phyloP scores from a whole-genome alignment of 495 filamentous ascomycete genomes.

The Annulohypoxylon nitens region DNA sequence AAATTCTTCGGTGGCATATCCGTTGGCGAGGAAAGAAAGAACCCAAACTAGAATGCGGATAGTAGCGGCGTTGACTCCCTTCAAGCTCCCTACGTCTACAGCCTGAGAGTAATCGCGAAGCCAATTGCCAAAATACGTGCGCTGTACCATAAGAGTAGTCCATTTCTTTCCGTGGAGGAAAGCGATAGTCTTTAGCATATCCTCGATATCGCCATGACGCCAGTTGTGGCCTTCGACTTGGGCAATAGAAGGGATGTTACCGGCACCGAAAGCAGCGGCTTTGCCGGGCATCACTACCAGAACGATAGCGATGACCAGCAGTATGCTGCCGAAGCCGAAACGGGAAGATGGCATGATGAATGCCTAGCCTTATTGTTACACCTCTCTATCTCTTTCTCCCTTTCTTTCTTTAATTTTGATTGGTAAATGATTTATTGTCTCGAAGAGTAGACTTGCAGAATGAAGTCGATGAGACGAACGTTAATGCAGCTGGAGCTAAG shows the following conservation, averaged over 20 bases:
- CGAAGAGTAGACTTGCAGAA: neutral
- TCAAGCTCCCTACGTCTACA: constrained; percentile 91
- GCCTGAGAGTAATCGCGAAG: constrained; percentile 86
- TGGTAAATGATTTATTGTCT: constrained; percentile 3
- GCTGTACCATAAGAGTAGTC: constrained; percentile 88
- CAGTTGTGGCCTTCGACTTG: constrained; percentile 95
- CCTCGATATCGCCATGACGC: constrained; percentile 95
- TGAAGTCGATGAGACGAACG: neutral
- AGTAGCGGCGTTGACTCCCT: constrained; percentile 87
- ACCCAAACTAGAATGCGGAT: constrained; percentile 93
- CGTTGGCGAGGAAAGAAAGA: constrained; percentile 90
- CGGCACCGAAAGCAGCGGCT: constrained; percentile 87
- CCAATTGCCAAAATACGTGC: constrained; percentile 94
- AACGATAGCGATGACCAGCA: constrained; percentile 63
- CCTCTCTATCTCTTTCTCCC: neutral
- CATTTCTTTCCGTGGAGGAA: constrained; percentile 94
- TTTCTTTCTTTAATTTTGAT: neutral
- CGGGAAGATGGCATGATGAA: constrained; percentile 57
- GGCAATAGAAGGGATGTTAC: constrained; percentile 94
- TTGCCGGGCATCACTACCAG: constrained; percentile 74
- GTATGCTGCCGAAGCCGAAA: constrained; percentile 56
- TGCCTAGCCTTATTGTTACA: neutral
- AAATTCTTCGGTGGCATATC: constrained; percentile 97
- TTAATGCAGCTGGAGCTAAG: neutral
- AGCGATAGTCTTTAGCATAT: constrained; percentile 88